Evolutionary conservation across 2,329 filamentous ascomycete genomes (phyloP).

Genomic region (Aspergillus novofumigatus): DNA sequence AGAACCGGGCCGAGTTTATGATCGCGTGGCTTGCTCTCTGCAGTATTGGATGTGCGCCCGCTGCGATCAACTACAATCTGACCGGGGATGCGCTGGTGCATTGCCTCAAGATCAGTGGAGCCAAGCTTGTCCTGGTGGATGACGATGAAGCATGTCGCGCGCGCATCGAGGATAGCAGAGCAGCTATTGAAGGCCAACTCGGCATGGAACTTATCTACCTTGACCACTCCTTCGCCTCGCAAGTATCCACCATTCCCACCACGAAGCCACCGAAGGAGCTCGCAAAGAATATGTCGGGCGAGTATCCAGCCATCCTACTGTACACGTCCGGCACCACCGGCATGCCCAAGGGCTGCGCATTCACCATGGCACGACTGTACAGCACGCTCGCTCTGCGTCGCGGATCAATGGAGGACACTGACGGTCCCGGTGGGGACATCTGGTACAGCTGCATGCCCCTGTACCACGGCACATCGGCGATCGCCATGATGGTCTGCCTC

Average conservation of each 20-base stretch:
- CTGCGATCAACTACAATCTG: constrained; percentile 68
- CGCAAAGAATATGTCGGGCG: constrained; percentile 48
- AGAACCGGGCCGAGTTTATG: constrained; percentile 64
- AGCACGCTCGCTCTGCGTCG: constrained; percentile 32
- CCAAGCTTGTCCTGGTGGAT: constrained; percentile 57
- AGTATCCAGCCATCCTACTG: constrained; percentile 60
- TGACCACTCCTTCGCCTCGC: constrained; percentile 45
- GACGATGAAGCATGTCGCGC: constrained; percentile 50
- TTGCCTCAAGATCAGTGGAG: constrained; percentile 57
- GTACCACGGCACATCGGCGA: constrained; percentile 71
- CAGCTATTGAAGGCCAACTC: constrained; percentile 50
- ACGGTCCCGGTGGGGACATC: constrained; percentile 46
- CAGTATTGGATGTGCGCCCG: constrained; percentile 64
- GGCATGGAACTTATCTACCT: constrained; percentile 57
- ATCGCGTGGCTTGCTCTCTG: constrained; percentile 62
- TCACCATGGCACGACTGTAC: constrained; percentile 51
- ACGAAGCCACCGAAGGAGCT: constrained; percentile 54
- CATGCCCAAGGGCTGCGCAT: constrained; percentile 65
- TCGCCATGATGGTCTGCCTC: constrained; percentile 55
- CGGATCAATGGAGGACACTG: constrained; percentile 26
- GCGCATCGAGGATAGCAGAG: constrained; percentile 52
- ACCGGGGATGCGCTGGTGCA: constrained; percentile 61
- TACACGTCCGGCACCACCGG: constrained; percentile 77
- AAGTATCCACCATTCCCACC: constrained; percentile 46
- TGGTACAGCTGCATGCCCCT: constrained; percentile 76